These are phyloP conservation scores for Mrakiaceae sp. DNA, from an alignment of 1,284 basidiomycete species.

Conservation along the genomic window DNA sequence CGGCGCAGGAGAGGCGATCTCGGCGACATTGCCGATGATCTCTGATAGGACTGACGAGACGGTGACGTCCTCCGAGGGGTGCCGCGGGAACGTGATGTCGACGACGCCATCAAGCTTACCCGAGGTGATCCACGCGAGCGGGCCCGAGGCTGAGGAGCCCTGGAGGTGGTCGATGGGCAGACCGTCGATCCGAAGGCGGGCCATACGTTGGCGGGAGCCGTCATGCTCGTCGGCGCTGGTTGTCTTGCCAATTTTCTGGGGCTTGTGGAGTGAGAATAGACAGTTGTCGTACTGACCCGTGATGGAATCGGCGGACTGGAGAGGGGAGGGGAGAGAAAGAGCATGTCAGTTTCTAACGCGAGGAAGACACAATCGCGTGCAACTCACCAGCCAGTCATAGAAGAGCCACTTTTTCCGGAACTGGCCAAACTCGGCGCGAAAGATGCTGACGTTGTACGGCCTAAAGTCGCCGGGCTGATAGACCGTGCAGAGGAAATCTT, in stretches of 20 bases:
- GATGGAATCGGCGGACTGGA: constrained; percentile 67
- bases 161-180: constrained; percentile 95
- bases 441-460: constrained; percentile 90
- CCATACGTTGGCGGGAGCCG: constrained; percentile 79
- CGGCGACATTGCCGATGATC: constrained; percentile 68
- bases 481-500: constrained; percentile 88
- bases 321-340: constrained; percentile 21
- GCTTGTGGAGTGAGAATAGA: constrained; percentile 89
- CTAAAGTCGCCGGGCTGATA: constrained; percentile 89
- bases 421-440: constrained; percentile 74
- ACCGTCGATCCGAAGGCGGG: constrained; percentile 91
- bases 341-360: neutral
- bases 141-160: constrained; percentile 63
- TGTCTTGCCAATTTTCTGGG: constrained; percentile 87
- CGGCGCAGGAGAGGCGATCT: neutral
- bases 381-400: constrained; percentile 60
- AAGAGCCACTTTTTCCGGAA: constrained; percentile 93
- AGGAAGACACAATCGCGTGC: too few relatives aligned
- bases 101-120: constrained; percentile 94
- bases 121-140: constrained; percentile 91
- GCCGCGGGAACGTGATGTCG: constrained; percentile 91
- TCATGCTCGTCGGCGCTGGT: constrained; percentile 71
- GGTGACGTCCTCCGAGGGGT: constrained; percentile 55
- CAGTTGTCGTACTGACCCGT: constrained; percentile 98
- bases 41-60: constrained; percentile 82